A percentile compares a stretch with the other conserved stretches of the same genome.
Evolutionary conservation across 768 basidiomycete species (phyloP).

Genomic region (Naganishia vishniacii): DNA sequence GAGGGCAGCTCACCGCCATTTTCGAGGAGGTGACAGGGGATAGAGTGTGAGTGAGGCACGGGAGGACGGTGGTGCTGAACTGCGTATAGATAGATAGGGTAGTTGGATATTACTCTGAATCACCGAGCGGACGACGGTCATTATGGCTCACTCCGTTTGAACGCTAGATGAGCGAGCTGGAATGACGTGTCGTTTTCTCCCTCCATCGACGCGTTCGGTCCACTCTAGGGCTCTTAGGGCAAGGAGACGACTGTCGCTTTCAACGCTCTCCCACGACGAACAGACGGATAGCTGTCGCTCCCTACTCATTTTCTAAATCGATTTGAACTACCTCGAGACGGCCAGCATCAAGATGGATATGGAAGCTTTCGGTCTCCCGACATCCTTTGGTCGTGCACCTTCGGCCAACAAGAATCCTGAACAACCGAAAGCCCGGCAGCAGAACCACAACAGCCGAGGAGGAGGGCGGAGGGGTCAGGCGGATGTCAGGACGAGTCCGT

Average conservation of each 20-base stretch:
- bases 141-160: too few species aligned
- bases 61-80: not conserved
- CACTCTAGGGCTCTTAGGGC: not conserved
- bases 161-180: too few species aligned
- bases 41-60: not conserved
- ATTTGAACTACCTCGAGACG: not conserved
- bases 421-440: not conserved
- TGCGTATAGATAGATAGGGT: too few species aligned
- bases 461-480: not conserved
- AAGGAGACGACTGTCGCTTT: not conserved
- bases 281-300: too few species aligned
- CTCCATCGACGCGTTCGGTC: too few species aligned
- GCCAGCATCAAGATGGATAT: not conserved
- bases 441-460: not conserved
- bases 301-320: too few species aligned
- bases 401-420: not conserved
- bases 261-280: too few species aligned
- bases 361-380: conserved; percentile 14
- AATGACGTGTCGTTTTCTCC: too few species aligned
- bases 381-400: conserved; percentile 1
- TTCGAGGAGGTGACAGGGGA: too few species aligned
- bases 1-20: conserved; percentile 12
- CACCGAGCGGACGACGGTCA: too few species aligned
- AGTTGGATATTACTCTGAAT: too few species aligned
- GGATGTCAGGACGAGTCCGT: not conserved